Base-by-base conservation (phyloP, 1,284 basidiomycete species). In the Tilletiaria anomala region DNA sequence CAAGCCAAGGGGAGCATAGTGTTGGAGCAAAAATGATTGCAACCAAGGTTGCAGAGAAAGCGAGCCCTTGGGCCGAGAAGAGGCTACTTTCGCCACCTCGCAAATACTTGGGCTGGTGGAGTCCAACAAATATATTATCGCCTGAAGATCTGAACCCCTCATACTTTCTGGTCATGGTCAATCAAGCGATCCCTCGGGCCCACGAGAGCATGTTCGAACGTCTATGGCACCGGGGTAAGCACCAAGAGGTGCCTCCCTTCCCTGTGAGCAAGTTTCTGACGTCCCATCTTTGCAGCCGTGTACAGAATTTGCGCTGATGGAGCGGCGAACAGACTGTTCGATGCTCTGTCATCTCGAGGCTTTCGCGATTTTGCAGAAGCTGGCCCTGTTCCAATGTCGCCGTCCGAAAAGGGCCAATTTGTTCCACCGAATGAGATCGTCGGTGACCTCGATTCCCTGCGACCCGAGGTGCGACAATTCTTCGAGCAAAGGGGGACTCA, bases 371-470 rank as follows among this genome's bases (percentile, higher is more conserved):
- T 5, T n/a, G n/a, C n/a, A n/a, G n/a, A n/a, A n/a, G n/a, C n/a
- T n/a, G n/a, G 16, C 14, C 26, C 35, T 39, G 16, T 21, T 8
- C 15, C 12, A 14, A 18, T 10, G 17, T 14, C 32, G 8, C 14
- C 21, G 4, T n/a, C n/a, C 26, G n/a, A 8, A 8, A n/a, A 29
- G 26, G 8, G 26, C 10, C 10, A n/a, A 29, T 29, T 34, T 12
- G n/a, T 31, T 2, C 32, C 15, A 14, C 91, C 91, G 0, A 75
- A 91, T 60, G 68, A 89, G 22, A 83, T 97, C 65, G 86, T 86
- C 65, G 91, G 89, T 10, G 91, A 97, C 63, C 69, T 96, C 22
- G 91, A 96, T 67, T 93, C 88, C 6, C 64, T 94, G 22, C 73
- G 83, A 6, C 66, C 72, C 2, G 81, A 88, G 36, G 85, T 89